These are phyloP conservation scores for Boletus eberwhitei DNA, from an alignment of 768 basidiomycete genomes.

Conservation along the genomic window DNA sequence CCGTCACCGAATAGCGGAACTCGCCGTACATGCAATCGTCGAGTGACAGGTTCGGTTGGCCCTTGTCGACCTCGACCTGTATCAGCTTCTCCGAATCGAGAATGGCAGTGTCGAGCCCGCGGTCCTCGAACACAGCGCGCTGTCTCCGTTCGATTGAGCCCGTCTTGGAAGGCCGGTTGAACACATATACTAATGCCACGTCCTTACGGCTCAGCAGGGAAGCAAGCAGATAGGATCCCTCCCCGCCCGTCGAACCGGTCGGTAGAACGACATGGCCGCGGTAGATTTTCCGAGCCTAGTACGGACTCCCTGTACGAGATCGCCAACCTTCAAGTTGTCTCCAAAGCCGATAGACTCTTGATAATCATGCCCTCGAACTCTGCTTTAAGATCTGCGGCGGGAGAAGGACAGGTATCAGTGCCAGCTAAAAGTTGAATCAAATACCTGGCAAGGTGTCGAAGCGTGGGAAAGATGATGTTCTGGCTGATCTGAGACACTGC, in stretches of 20 bases:
- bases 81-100: conserved; percentile 28
- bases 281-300: too few species aligned
- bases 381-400: neutral
- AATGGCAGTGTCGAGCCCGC: conserved; percentile 30
- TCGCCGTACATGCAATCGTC: conserved; percentile 4
- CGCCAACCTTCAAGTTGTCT: neutral
- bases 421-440: conserved; percentile 16
- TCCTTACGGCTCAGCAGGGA: conserved; percentile 35
- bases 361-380: conserved; percentile 37
- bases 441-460: conserved; percentile 41
- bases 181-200: conserved; percentile 25
- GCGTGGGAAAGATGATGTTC: too few species aligned
- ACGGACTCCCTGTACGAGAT: too few species aligned
- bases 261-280: conserved; percentile 30
- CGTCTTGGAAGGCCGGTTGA: conserved; percentile 26
- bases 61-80: conserved; percentile 33
- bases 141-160: conserved; percentile 19
- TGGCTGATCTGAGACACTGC: conserved; percentile 23
- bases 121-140: conserved; percentile 18
- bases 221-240: conserved; percentile 37
- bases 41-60: conserved; percentile 22
- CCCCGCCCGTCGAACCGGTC: conserved; percentile 35
- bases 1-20: conserved; percentile 31
- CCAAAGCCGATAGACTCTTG: conserved; percentile 31
- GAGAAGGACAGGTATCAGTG: neutral